A percentile compares a stretch with the other conserved stretches of the same genome.
phyloP scores from a whole-genome alignment of 2,329 filamentous ascomycete species.

The Penicillium sp. region DNA sequence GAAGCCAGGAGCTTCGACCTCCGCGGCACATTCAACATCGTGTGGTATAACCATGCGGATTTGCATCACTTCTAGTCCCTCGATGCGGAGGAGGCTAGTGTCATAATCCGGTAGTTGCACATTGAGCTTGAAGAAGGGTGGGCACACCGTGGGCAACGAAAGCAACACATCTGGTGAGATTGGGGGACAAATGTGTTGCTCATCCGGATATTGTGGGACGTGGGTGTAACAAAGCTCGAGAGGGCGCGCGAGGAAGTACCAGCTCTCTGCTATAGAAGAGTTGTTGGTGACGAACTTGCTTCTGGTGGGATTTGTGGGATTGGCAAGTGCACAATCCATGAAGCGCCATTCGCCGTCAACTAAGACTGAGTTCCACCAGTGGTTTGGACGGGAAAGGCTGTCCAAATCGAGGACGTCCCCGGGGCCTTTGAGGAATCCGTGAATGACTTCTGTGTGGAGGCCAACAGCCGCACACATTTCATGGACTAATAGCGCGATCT shows the following conservation, averaged over 20 bases:
- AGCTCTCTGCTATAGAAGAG: constrained; percentile 72
- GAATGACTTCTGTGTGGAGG: constrained; percentile 81
- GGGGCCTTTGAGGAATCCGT: constrained; percentile 86
- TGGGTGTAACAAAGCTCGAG: constrained; percentile 94
- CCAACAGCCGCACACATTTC: constrained; percentile 95
- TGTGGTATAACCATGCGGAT: constrained; percentile 82
- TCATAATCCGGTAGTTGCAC: constrained; percentile 87
- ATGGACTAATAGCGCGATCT: constrained; percentile 81
- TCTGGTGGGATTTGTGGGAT: constrained; percentile 83
- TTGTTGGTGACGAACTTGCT: constrained; percentile 72
- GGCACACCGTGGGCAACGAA: constrained; percentile 81
- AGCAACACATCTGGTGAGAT: constrained; percentile 83
- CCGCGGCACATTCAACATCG: constrained; percentile 88
- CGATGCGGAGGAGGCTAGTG: constrained; percentile 79
- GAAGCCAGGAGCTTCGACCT: constrained; percentile 83
- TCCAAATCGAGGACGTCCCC: constrained; percentile 81
- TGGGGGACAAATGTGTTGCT: constrained; percentile 91
- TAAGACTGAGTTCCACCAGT: constrained; percentile 96
- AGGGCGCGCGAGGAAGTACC: constrained; percentile 92
- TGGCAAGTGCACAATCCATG: constrained; percentile 90
- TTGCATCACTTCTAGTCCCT: constrained; percentile 91
- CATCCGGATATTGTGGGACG: constrained; percentile 79
- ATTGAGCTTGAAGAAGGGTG: constrained; percentile 80
- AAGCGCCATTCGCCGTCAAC: constrained; percentile 96
- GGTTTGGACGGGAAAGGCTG: constrained; percentile 82